These are phyloP conservation scores for Globisporangium okanoganense DNA, from an alignment of 352 stramenopile species.

Conservation along the genomic window DNA sequence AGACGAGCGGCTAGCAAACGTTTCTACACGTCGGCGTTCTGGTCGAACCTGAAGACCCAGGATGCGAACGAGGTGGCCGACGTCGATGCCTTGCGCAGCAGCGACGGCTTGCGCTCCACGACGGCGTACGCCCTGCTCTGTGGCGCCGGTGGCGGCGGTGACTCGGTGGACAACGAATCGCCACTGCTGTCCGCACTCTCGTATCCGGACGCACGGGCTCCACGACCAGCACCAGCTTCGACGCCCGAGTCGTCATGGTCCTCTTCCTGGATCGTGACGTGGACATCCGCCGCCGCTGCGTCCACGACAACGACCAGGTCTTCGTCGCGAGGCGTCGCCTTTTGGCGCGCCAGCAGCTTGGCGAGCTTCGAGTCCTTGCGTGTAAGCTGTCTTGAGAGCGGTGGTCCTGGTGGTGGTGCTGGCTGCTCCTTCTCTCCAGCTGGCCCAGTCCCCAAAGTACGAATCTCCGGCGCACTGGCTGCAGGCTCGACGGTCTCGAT, in stretches of 20 bases:
- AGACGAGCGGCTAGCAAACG: no score
- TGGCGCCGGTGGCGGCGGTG: not conserved
- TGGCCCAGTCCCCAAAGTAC: conserved; percentile 12
- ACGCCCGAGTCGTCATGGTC: not conserved
- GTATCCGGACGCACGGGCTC: not conserved
- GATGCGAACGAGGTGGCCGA: conserved; percentile 17
- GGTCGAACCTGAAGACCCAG: conserved; percentile 17
- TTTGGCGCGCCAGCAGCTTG: conserved; percentile 25
- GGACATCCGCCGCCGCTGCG: not conserved
- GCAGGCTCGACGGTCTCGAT: conserved; percentile 21
- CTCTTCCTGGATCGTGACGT: conserved; percentile 3
- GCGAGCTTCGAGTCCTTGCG: conserved; percentile 29
- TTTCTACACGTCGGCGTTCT: not conserved
- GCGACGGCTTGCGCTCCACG: conserved; percentile 12
- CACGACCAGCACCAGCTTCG: not conserved
- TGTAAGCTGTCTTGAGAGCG: conserved; percentile 30
- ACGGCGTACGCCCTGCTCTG: conserved; percentile 16
- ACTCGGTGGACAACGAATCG: not conserved
- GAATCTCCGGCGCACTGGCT: conserved; percentile 2
- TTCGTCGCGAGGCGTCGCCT: conserved; percentile 25
- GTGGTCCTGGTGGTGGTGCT: conserved; percentile 35
- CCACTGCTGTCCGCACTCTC: not conserved
- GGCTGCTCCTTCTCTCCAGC: conserved; percentile 38
- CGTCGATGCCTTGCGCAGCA: conserved; percentile 17
- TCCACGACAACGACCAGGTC: conserved; percentile 31